Evolutionary conservation across 176 grass and related monocot species (phyloP), one percentile per base, ranked within the genome.

Genomic region (Secale cereale): DNA sequence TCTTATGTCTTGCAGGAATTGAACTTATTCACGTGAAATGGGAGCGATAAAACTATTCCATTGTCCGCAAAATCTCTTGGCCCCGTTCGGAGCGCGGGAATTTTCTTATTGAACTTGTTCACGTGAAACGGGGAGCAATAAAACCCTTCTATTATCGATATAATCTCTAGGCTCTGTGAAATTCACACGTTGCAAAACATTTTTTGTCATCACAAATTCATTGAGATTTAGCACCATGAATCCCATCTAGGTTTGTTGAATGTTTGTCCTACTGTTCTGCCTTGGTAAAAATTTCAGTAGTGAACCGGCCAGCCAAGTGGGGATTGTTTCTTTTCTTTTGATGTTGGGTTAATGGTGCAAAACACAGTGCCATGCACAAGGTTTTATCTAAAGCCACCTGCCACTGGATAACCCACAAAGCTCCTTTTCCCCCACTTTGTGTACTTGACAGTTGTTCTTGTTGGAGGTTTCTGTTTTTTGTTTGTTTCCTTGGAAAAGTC

Each of bases 311-410:
- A 35, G 17, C 69, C 3, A 30, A 36, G 39, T 64, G 26, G n/a
- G n/a, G n/a, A n/a, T n/a, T 69, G 54, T 33, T 27, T 6, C 3
- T 35, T 9, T 57, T 32, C 43, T 72, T 8, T 62, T 52, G 45
- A 19, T 56, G 33, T 26, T 69, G 69, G 81, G 40, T 39, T 26
- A 70, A 46, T 8, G 60, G 17, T 61, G 80, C 39, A 40, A 56
- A 84, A 81, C 77, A 90, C 84, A 87, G 85, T 76, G 13, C 62
- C 85, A 87, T 87, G 89, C 81, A 87, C 46, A 84, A 83, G 28
- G 79, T 68, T 59, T 50, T 4, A 4, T 13, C 4, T n/a, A 81
- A 87, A 87, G 81, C 8, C 23, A 87, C 61, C 23, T 14, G 6
- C 28, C 37, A 80, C 25, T 37, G n/a, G 22, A 60, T 35, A 57